These are phyloP conservation scores for Colletotrichum sp. DNA, from an alignment of 2,329 filamentous ascomycete species.

Conservation along the genomic window DNA sequence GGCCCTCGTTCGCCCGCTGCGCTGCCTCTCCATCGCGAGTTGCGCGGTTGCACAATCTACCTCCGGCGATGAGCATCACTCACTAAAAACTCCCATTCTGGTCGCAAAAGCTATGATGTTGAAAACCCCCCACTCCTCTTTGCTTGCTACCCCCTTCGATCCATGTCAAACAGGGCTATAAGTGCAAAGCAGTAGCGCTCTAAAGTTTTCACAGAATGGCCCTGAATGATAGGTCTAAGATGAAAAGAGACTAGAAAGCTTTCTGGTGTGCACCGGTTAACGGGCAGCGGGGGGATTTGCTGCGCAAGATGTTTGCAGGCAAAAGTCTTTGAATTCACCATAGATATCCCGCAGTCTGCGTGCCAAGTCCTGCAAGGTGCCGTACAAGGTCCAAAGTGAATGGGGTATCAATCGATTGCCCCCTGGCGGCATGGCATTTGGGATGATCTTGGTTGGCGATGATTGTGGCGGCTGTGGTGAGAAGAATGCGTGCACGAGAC, in stretches of 20 bases:
- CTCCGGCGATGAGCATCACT: too few relatives aligned
- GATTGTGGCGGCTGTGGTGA: background rate
- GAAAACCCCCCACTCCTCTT: background rate
- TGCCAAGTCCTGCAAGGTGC: background rate
- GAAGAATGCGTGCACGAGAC: background rate
- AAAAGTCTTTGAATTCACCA: background rate
- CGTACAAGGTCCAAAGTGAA: background rate
- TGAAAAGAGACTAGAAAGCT: background rate
- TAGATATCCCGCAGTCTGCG: background rate
- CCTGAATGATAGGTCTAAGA: fast-evolving
- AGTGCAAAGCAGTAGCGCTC: too few relatives aligned
- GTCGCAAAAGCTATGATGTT: background rate
- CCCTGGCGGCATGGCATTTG: background rate
- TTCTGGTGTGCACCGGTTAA: background rate
- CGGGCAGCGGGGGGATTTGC: background rate
- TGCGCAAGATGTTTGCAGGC: background rate
- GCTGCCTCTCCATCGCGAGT: background rate
- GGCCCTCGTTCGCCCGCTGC: too few relatives aligned
- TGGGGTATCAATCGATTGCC: background rate
- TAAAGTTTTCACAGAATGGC: fast-evolving
- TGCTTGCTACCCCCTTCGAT: background rate
- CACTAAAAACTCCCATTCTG: background rate
- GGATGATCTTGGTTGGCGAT: background rate
- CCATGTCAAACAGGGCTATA: background rate
- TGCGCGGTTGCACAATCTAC: background rate